A percentile compares a stretch with the other conserved stretches of the same genome.
These are phyloP conservation scores for Pseudoscleropodium purum DNA, from an alignment of 225 moss, liverwort and hornwort species.

Conservation along the genomic window DNA sequence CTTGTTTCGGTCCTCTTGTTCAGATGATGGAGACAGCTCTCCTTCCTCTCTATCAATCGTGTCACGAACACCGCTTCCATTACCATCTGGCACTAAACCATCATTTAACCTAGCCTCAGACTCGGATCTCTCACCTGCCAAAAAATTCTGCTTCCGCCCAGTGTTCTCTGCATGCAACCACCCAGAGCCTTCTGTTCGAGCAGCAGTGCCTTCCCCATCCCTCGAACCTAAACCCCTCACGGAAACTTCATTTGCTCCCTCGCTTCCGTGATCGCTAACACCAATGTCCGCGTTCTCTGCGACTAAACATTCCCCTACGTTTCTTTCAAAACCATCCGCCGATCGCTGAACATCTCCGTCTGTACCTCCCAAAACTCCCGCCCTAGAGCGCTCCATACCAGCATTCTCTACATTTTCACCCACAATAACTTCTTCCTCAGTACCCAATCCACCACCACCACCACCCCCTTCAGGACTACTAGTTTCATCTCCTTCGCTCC, in stretches of 20 bases:
- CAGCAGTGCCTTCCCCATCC: neutral
- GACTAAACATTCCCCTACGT: neutral
- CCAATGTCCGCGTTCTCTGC: neutral
- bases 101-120: neutral
- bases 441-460: neutral
- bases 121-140: constrained; percentile 4
- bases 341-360: neutral
- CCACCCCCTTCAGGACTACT: constrained; percentile 7
- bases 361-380: neutral
- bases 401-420: neutral
- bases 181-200: constrained; percentile 17
- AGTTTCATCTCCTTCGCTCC: constrained; percentile 19
- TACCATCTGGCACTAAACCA: neutral
- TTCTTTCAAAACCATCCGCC: neutral
- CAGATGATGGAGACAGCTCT: constrained; percentile 36
- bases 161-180: constrained; percentile 3
- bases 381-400: neutral
- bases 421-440: neutral
- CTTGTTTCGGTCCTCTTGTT: constrained; percentile 31
- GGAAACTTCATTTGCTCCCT: neutral
- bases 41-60: constrained; percentile 39
- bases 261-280: neutral
- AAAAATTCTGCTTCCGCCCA: neutral
- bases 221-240: neutral
- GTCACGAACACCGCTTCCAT: neutral